Evolutionary conservation across 768 basidiomycete genomes (phyloP), one percentile per base, ranked within the genome.

Genomic region (Tulasnella sp.): DNA sequence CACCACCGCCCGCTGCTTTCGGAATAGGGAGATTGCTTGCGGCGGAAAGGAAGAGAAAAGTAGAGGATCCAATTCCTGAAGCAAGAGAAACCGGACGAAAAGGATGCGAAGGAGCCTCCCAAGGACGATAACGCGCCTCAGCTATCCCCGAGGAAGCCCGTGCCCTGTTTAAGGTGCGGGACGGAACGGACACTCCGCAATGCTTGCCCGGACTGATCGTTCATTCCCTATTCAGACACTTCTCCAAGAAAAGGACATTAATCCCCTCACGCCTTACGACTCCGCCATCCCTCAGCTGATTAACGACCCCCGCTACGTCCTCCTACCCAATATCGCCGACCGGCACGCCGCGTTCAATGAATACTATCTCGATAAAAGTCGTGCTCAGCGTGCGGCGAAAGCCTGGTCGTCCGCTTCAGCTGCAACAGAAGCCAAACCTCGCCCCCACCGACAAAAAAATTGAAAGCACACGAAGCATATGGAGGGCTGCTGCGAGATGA

Each of bases 311-410:
- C 92, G 98, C 80, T 99, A 98, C 85, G 91, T 96, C 40, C 90
- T 96, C 38, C 89, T 97, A 18, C 90, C 93, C 10, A 94, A 93
- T 8, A 91, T 93, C 16, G 88, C 92, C 24, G 93, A 94, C 38
- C 92, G 97, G 14, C 90, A 92, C 72, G 97, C 98, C 81, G 93
- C 96, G 2, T 99, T 97, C 83, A 96, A 99, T 82, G 97, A 98
- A 83, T 99, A 97, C 83, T 99, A 98, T 83, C 93, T 96, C 75
- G 96, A 98, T 81, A 92, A 95, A 71, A 92, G 93, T 9, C 91
- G 97, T 48, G 95, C 96, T 81, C 86, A 94, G 46, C 91, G 96
- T 10, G 90, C 93, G 80, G 89, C 89, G 72, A 89, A 88, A 44
- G 40, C 44, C 19, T 77, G 79, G 24, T 36, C 74, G 24, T 31